Evolutionary conservation across 768 basidiomycete genomes (phyloP), one percentile per base, ranked within the genome.

Genomic region (Leccinellum rugosiceps): DNA sequence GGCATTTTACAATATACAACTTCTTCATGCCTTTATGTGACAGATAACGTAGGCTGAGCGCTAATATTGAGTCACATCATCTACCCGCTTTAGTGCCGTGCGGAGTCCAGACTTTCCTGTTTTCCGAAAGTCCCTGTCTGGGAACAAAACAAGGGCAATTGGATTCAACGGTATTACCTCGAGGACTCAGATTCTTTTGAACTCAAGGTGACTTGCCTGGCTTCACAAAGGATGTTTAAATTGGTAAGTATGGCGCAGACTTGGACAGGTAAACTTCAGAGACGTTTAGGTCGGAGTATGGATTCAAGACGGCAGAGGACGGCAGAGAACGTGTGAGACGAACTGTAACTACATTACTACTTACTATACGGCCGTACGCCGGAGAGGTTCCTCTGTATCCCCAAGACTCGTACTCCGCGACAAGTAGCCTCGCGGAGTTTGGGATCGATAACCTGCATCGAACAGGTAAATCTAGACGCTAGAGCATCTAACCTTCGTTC

Each of bases 351-450:
- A 15, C 25, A 25, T n/a, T n/a, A n/a, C n/a, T n/a, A n/a, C n/a
- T n/a, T n/a, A n/a, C n/a, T n/a, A 25, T 25, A 25, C 25, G 4
- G 25, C 25, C 25, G 4, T 25, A 41, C 38, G 17, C 10, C 41
- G 41, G 41, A 43, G 38, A 38, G 38, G 38, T 38, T 41, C 38
- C 38, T 41, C 38, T 44, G 43, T 4, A 25, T 26, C 46, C 34
- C 45, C 17, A 58, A 50, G 46, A n/a, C 50, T n/a, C 58, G 41
- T 28, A 67, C 67, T 67, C 65, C 65, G 65, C 65, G 66, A 58
- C n/a, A 43, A 28, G 6, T 28, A 4, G 46, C 38, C 46, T 69
- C 67, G 67, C 67, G 67, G 67, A 68, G 67, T 68, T 69, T 58
- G 32, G 58, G 56, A 53, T 46, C 45, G 44, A 55, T 26, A 26